Evolutionary conservation across 768 basidiomycete genomes (phyloP), one percentile per base, ranked within the genome.

Genomic region (Xerocomus brunneocitrinus): DNA sequence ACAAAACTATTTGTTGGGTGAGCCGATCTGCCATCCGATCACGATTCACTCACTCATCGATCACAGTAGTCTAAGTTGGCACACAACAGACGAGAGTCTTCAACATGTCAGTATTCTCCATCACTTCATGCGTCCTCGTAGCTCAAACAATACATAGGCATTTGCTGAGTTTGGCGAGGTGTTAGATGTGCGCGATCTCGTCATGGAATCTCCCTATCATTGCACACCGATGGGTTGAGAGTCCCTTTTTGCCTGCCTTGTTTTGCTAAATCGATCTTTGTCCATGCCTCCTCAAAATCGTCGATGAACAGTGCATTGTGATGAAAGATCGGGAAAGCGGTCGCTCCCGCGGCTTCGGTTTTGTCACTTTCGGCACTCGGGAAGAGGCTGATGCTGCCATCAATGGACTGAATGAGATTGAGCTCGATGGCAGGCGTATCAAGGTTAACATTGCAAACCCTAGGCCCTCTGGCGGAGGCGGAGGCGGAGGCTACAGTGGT

Each of bases 311-410:
- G 68, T 64, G 62, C 56, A 67, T 71, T 52, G 70, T 70, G 52
- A 71, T 72, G 69, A 67, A 71, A 64, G 80, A 82, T 68, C 76
- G 79, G 53, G 81, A 81, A 58, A 81, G 80, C 46, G 78, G 78
- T 52, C 77, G 80, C 57, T 79, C 78, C 52, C 74, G 81, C 60
- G 80, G 80, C 57, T 81, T 81, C 67, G 80, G 79, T 53, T 81
- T 81, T 59, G 80, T 81, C 58, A 78, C 74, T 39, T 74, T 66
- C 39, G 19, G n/a, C 43, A 42, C 45, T 52, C 3, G 30, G 3
- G 40, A 43, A 0, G 71, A 79, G 60, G 80, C 80, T 52, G 54
- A 80, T 1, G 65, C 68, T 52, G 79, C 80, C 35, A 79, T 82
- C 62, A 8, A 25, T 6, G 64, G 47, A 42, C 61, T 80, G 66